A percentile compares a stretch with the other conserved stretches of the same genome.
These are phyloP conservation scores for Daldinia decipiens DNA, from an alignment of 495 filamentous ascomycete species.

Conservation along the genomic window DNA sequence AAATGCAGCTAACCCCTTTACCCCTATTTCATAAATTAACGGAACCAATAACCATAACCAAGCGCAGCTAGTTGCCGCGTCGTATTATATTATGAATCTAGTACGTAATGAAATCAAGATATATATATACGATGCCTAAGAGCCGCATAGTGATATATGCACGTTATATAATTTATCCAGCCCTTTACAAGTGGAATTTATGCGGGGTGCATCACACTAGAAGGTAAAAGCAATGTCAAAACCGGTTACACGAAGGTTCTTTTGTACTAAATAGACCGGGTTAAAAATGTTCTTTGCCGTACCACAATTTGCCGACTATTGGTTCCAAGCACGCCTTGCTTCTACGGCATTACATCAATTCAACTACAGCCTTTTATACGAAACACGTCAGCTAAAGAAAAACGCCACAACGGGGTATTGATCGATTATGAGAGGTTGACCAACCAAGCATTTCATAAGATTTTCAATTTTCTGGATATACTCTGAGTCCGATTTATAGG, in stretches of 20 bases:
- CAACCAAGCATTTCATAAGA: not conserved
- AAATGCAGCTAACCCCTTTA: not conserved
- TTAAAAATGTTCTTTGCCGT: constrained; percentile 21
- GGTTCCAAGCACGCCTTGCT: constrained; percentile 35
- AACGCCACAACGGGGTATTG: not conserved
- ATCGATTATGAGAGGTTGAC: not conserved
- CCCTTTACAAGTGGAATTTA: constrained; percentile 9
- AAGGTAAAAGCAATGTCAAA: constrained; percentile 36
- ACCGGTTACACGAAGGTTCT: constrained; percentile 21
- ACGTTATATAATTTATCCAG: constrained; percentile 34
- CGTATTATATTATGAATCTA: not conserved
- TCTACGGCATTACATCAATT: constrained; percentile 28
- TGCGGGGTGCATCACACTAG: constrained; percentile 36
- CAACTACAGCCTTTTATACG: constrained; percentile 10
- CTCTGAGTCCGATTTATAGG: no score
- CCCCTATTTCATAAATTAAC: constrained; percentile 15
- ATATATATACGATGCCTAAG: constrained; percentile 7
- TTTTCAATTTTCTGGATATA: not conserved
- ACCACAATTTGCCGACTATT: constrained; percentile 7
- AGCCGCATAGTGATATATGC: constrained; percentile 35
- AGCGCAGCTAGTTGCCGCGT: constrained; percentile 8
- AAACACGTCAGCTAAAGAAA: constrained; percentile 19
- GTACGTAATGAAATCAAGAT: constrained; percentile 27
- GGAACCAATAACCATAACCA: not conserved
- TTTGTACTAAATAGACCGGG: not conserved